phyloP scores from a whole-genome alignment of 176 grass and related monocot species.

The Olyra latifolia region DNA sequence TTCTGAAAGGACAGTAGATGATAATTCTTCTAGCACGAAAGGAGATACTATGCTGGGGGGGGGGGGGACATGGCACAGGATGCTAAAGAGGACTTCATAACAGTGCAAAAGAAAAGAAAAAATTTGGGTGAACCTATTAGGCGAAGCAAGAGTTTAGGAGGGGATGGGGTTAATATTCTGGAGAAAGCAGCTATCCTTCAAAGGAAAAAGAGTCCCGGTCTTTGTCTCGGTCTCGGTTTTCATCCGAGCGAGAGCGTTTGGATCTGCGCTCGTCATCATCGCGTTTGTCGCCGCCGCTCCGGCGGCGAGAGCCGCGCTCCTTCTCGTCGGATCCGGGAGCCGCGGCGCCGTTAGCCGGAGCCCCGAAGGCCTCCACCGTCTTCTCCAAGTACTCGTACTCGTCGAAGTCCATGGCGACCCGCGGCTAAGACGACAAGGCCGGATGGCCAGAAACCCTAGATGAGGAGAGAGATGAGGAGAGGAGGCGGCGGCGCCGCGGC shows the following conservation, averaged over 20 bases:
- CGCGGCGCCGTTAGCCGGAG: conserved; percentile 49
- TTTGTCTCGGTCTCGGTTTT: conserved; percentile 49
- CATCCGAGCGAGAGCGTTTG: conserved; percentile 66
- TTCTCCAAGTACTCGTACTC: conserved; percentile 99
- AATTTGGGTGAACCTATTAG: too few relatives aligned
- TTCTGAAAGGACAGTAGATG: too few relatives aligned
- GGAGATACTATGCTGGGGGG: too few relatives aligned
- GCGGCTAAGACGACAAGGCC: background rate
- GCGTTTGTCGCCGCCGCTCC: conserved; percentile 56
- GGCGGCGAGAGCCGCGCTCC: conserved; percentile 56
- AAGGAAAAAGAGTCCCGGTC: too few relatives aligned
- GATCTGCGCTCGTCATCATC: conserved; percentile 55
- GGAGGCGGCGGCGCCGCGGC: background rate
- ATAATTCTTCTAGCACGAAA: too few relatives aligned
- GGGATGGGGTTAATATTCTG: too few relatives aligned
- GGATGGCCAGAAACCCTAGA: conserved; percentile 47
- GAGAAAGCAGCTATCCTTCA: too few relatives aligned
- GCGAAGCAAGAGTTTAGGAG: too few relatives aligned
- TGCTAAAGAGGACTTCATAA: too few relatives aligned
- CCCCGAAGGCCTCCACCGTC: conserved; percentile 57
- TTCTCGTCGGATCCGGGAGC: conserved; percentile 38
- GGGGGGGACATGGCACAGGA: too few relatives aligned
- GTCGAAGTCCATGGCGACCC: conserved; percentile 63
- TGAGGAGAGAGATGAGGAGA: background rate
- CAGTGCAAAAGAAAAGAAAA: too few relatives aligned